These are phyloP conservation scores for Isatis tinctoria DNA, from an alignment of 345 rosid species.

Conservation along the genomic window DNA sequence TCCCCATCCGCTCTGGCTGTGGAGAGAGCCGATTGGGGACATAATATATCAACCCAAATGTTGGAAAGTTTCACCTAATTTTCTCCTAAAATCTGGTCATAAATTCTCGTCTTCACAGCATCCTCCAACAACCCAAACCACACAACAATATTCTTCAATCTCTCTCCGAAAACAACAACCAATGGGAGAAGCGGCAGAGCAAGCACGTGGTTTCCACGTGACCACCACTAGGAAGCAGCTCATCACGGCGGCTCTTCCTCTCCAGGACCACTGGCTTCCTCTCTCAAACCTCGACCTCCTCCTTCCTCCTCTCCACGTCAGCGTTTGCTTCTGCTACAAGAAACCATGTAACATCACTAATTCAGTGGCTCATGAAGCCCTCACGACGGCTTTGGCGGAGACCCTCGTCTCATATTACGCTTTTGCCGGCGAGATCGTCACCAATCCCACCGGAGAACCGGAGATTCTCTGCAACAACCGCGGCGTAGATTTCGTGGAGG, in stretches of 20 bases:
- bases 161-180: slow-evolving; percentile 3
- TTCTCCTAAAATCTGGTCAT: slow-evolving; percentile 11
- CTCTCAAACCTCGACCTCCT: slow-evolving; percentile 83
- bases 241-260: slow-evolving; percentile 63
- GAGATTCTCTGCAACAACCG: slow-evolving; percentile 83
- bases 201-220: slow-evolving; percentile 37
- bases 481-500: slow-evolving; percentile 72
- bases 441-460: slow-evolving; percentile 59
- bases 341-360: slow-evolving; percentile 11
- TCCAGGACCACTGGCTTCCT: slow-evolving; percentile 80
- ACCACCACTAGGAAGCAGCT: slow-evolving; percentile 43
- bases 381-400: slow-evolving; percentile 60
- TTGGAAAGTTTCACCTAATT: slow-evolving; percentile 15
- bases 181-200: slow-evolving; percentile 28
- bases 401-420: slow-evolving; percentile 69
- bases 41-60: not conserved
- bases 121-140: slow-evolving; percentile 17
- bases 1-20: too few relatives aligned
- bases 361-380: slow-evolving; percentile 30
- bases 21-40: too few relatives aligned
- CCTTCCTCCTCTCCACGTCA: slow-evolving; percentile 60
- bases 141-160: slow-evolving; percentile 16
- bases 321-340: slow-evolving; percentile 67
- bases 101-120: slow-evolving; percentile 11
- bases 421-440: slow-evolving; percentile 63